Percentiles rank a stretch among this genome's conserved stretches.
phyloP scores from a whole-genome alignment of 805 yeast species.

The Wickerhamiella azymoides region DNA sequence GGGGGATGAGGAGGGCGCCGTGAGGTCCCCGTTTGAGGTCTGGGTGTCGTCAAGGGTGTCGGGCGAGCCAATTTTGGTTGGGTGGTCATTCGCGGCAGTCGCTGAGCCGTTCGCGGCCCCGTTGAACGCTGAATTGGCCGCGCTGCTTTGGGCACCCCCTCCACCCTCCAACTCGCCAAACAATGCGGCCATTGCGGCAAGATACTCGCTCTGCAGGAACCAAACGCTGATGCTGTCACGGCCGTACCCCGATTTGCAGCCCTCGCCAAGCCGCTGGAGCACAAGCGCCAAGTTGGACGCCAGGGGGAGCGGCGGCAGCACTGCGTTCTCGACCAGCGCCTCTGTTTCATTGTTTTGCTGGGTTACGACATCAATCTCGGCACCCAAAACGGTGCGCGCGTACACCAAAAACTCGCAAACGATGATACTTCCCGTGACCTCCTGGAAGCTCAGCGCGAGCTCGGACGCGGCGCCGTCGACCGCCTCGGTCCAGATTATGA shows the following conservation, averaged over 20 bases:
- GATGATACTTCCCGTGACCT: slow-evolving; percentile 73
- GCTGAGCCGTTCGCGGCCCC: too few relatives aligned
- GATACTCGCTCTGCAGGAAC: slow-evolving; percentile 40
- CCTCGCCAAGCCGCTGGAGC: slow-evolving; percentile 43
- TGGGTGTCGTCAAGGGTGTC: too few relatives aligned
- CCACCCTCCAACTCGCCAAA: slow-evolving; percentile 44
- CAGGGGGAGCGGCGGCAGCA: slow-evolving; percentile 48
- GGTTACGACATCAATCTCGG: slow-evolving; percentile 38
- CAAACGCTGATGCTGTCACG: slow-evolving; percentile 45
- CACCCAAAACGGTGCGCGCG: slow-evolving; percentile 49
- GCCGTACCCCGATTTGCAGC: slow-evolving; percentile 48
- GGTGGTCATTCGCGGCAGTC: too few relatives aligned
- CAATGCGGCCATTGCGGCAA: slow-evolving; percentile 36
- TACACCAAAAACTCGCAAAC: slow-evolving; percentile 67
- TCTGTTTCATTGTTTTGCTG: slow-evolving; percentile 43
- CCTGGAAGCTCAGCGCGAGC: slow-evolving; percentile 84
- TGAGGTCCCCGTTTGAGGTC: too few relatives aligned
- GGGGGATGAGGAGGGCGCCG: too few relatives aligned
- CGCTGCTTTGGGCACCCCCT: too few relatives aligned
- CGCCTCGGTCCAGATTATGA: slow-evolving; percentile 84
- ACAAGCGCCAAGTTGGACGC: slow-evolving; percentile 39
- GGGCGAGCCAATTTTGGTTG: too few relatives aligned
- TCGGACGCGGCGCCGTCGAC: slow-evolving; percentile 35
- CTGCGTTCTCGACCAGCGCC: slow-evolving; percentile 65
- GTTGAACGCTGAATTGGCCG: too few relatives aligned